Base-by-base conservation (phyloP, 305 asterid genomes). In the Fraxinus ornus region DNA sequence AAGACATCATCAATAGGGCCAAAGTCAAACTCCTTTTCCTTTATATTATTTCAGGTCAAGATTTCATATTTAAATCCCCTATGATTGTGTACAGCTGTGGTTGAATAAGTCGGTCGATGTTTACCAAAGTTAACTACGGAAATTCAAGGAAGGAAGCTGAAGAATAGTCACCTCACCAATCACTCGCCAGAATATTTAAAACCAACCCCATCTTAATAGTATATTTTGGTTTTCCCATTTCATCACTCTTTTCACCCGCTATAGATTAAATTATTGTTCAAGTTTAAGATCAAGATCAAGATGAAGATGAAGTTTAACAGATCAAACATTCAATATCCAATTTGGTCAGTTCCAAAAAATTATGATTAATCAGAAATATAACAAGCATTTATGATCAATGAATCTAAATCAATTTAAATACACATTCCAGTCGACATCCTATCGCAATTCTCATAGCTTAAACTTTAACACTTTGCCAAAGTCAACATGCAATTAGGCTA, bases 401-500 rank as follows among this genome's bases (percentile, higher is more conserved):
- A 75, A 78, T 22, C 76, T 49, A 57, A 47, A 75, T 49, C 39
- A 39, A 24, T 81, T 24, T 22, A 66, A 49, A 66, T 66, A 60
- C 36, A 9, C 17, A 66, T 66, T 26, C 73, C 32, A 24, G 32
- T 26, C 9, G 2, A 66, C 17, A 66, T 66, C 15, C 15, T 28
- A 12, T 10, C 36, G 21, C 75, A 68, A 12, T 70, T 37, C 88
- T 75, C 78, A 85, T 21, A 49, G 83, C 88, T 88, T 88, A 85
- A 87, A 78, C 80, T 90, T 90, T 84, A 85, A 79, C 78, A 12
- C 33, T 44, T 62, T 36, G 81, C 78, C n/a, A 39, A 39, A 85
- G 84, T 85, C 86, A 89, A 84, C 81, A 62, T 72, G 37, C 83
- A 75, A 73, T 80, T 81, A 78, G 81, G 81, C 74, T 76, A 64